Base-by-base conservation (phyloP, 1,284 basidiomycete species). In the Meira nashicola region DNA sequence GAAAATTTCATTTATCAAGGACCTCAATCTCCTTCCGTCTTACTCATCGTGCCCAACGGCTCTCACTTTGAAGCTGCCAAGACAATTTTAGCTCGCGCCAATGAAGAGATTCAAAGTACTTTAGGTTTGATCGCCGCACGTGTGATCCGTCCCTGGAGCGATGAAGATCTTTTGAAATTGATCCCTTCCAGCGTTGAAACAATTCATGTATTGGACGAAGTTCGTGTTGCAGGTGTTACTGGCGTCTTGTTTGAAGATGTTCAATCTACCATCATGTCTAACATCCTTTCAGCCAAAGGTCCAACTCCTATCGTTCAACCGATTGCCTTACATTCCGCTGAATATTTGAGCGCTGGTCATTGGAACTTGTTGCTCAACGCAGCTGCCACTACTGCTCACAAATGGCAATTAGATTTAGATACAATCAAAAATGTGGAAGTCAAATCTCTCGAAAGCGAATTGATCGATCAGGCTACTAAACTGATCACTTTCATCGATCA, bases 121-220 rank as follows among this genome's bases (percentile, higher is more conserved):
- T 53, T 53, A 5, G 50, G 50, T 39, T 59, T 78, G 15, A 60
- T 78, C 38, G 65, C 66, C 23, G 72, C 70, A 25, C 73, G 74
- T 25, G 59, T 58, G 49, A 54, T 77, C 47, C 64, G 66, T 17
- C 61, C 70, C 28, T 78, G 76, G 76, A 63, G 57, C 41, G 68
- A 74, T 54, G 59, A 54, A 8, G 74, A 69, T 58, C 67, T 78
- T 25, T 56, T 63, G 40, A 57, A 64, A 50, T 65, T 57, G 8
- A 49, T 78, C 3, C 75, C 76, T 46, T 49, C 60, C 47, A 61
- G 60, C n/a, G 76, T 71, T 23, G 54, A 68, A 62, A 63, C 53
- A 41, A 57, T 78, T 50, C 72, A 71, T 58, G 64, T 78, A 21
- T 64, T 77, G 53, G 76, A 78, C 55, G 71, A 78, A 67, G 59